Evolutionary conservation across 1,284 basidiomycete genomes (phyloP).

Genomic region (Rhodofomes roseus): DNA sequence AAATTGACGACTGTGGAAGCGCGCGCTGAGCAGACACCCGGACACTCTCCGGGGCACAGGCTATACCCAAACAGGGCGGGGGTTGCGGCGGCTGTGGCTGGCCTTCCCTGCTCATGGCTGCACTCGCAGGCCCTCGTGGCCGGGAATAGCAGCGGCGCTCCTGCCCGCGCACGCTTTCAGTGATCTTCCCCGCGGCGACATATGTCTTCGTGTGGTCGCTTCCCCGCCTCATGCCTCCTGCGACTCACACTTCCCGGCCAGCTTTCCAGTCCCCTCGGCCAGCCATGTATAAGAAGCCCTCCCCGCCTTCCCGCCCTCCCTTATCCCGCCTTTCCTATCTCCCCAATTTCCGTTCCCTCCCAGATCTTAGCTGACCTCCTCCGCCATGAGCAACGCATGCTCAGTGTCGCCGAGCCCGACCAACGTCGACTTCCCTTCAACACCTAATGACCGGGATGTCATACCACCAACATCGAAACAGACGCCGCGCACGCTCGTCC

Average conservation of each 20-base stretch:
- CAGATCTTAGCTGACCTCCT: not conserved
- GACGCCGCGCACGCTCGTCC: constrained; percentile 36
- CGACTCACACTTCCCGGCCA: not conserved
- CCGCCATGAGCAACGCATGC: not conserved
- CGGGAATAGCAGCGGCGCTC: not conserved
- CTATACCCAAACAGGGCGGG: not conserved
- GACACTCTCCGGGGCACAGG: not conserved
- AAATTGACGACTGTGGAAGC: not conserved
- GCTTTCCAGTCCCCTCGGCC: not conserved
- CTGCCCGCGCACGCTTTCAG: not conserved
- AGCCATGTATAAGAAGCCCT: not conserved
- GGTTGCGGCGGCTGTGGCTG: not conserved
- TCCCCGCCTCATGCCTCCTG: not conserved
- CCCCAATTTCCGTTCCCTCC: not conserved
- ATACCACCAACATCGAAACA: constrained; percentile 28
- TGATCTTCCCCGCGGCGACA: not conserved
- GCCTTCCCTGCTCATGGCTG: not conserved
- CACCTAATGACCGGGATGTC: constrained; percentile 19
- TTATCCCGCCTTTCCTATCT: not conserved
- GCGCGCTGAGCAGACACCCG: not conserved
- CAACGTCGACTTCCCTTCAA: constrained; percentile 2
- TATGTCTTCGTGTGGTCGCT: not conserved
- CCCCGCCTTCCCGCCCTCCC: not conserved
- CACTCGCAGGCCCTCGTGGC: not conserved
- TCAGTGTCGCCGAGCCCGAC: not conserved